phyloP scores from a whole-genome alignment of 306 rosid genomes.

The Ormosia semicastrata region DNA sequence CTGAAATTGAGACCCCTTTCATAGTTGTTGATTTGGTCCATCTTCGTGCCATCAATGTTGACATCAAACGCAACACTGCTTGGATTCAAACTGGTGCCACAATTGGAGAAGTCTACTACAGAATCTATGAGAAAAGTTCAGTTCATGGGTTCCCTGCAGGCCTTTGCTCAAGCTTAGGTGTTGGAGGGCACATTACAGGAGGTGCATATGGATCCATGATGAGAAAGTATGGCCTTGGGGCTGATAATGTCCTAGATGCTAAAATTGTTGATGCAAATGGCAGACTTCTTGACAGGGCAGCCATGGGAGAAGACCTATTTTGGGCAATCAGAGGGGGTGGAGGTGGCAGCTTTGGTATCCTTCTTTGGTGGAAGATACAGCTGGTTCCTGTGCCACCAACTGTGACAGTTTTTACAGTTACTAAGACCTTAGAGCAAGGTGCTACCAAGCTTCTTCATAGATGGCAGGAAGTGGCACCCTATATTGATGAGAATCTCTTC shows the following conservation, averaged over 20 bases:
- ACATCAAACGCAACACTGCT: conserved; percentile 44
- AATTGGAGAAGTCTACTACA: conserved; percentile 56
- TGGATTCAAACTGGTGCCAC: conserved; percentile 76
- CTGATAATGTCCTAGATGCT: conserved; percentile 63
- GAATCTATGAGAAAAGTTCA: conserved; percentile 42
- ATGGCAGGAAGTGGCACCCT: conserved; percentile 61
- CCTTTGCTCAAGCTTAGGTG: conserved; percentile 51
- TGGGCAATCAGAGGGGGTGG: conserved; percentile 86
- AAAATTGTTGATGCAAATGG: conserved; percentile 53
- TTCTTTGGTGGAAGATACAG: conserved; percentile 63
- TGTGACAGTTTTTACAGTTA: conserved; percentile 54
- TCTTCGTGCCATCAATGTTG: conserved; percentile 36
- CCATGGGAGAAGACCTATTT: conserved; percentile 72
- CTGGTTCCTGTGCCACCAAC: conserved; percentile 57
- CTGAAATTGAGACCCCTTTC: conserved; percentile 42
- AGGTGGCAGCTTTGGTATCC: conserved; percentile 61
- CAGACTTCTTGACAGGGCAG: conserved; percentile 41
- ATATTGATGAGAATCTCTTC: conserved; percentile 51
- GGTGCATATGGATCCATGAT: conserved; percentile 70
- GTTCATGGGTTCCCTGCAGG: conserved; percentile 63
- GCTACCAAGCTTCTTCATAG: conserved; percentile 44
- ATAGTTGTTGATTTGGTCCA: conserved; percentile 47
- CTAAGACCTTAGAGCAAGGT: conserved; percentile 41
- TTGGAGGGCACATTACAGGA: conserved; percentile 73
- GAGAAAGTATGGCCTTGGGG: conserved; percentile 67